Conservation (phyloP, 495 filamentous ascomycete species). For the Penicillium chermesinum region DNA sequence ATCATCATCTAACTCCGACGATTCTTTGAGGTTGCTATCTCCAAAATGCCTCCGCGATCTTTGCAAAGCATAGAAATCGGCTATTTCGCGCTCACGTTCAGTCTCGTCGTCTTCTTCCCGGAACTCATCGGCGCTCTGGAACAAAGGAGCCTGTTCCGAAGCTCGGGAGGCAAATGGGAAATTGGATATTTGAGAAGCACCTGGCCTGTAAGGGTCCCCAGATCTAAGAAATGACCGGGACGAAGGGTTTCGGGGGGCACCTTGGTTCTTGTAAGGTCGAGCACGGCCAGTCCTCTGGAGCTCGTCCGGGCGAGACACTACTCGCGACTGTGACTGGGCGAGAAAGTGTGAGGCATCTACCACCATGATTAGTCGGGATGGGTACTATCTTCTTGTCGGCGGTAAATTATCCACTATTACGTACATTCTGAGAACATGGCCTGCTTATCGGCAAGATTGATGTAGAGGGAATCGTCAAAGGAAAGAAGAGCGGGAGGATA, state of each 20-base stretch:
- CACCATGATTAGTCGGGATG: no score
- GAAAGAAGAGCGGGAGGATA: no score
- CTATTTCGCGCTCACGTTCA: constrained; percentile 86
- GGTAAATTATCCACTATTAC: constrained; percentile 26
- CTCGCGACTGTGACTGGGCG: constrained; percentile 90
- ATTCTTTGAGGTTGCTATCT: constrained; percentile 69
- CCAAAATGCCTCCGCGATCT: constrained; percentile 84
- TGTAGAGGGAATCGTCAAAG: constrained; percentile 4
- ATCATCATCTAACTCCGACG: constrained; percentile 71
- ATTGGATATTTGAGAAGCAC: constrained; percentile 62
- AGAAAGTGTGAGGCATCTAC: constrained; percentile 95
- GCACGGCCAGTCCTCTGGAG: constrained; percentile 46
- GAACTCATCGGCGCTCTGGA: constrained; percentile 81
- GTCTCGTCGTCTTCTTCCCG: constrained; percentile 85
- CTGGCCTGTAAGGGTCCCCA: constrained; percentile 68
- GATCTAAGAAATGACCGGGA: constrained; percentile 47
- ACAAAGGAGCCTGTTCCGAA: constrained; percentile 78
- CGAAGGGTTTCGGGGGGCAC: constrained; percentile 41
- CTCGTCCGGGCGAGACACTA: constrained; percentile 63
- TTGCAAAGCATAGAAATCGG: constrained; percentile 89
- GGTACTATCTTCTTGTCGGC: no score
- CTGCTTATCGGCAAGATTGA: constrained; percentile 14
- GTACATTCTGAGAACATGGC: constrained; percentile 98
- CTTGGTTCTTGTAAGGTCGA: constrained; percentile 35
- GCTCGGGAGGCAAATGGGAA: constrained; percentile 73